Base-by-base conservation (phyloP, 192 early-diverging fungal genomes). In the Physocladia obscura region DNA sequence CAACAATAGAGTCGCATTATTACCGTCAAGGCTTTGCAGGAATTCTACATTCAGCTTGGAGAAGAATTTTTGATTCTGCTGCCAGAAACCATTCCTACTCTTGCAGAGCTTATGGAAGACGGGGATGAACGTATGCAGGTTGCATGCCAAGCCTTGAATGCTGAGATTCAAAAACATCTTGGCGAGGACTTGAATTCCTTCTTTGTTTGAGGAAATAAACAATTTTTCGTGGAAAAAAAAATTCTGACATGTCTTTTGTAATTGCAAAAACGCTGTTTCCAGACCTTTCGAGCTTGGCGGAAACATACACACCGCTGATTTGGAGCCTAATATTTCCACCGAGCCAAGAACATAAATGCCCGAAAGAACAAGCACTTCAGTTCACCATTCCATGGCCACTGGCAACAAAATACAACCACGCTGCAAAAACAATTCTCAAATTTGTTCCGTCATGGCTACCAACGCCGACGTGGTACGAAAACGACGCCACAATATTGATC, bases 41-140 rank as follows among this genome's bases (percentile, higher is more conserved):
- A 92, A 62, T 86, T 97, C 36, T 99, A 97, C 70, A 78, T 83
- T 57, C 81, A 84, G 32, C 79, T 97, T 6, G 94, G 95, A n/a
- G 97, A 99, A 72, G 94, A 95, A 72, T 94, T 92, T 79, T 79
- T 97, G 36, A 82, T 92, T 29, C 78, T 94, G 62, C 82, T 99
- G 76, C 93, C 95, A 11, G 94, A 97, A 76, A 97, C 93, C 38
- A 92, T 99, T 50, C 94, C 97, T 4, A 91, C 90, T 73, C 74
- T 99, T 73, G 93, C 93, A 1, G 97, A 99, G 77, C 74, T 97
- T 30, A 89, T 96, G 90, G 97, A 99, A 77, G 84, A 98, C 69
- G 91, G 93, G 40, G 92, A 96, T 62, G 75, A 79, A 37, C 83
- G 89, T 50, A 93, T 99, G 2, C 92, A 96, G 76, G 82, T 82